Conservation (phyloP, 2,329 filamentous ascomycete genomes). For the Teratosphaeria viscida region DNA sequence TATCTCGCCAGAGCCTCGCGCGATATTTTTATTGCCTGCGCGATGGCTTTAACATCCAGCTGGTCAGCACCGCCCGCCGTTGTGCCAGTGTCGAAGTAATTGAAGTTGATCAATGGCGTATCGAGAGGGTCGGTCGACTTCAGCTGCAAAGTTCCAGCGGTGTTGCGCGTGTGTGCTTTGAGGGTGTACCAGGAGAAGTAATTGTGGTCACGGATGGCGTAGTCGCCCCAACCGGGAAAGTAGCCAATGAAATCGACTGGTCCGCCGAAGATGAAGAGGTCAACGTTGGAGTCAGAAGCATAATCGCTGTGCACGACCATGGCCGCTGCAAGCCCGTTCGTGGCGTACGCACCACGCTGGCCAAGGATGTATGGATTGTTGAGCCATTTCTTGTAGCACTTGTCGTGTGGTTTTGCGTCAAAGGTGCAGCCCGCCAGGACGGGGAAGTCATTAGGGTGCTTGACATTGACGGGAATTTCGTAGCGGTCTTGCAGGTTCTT, state of each 20-base stretch:
- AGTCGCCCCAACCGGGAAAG: conserved; percentile 43
- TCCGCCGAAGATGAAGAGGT: conserved; percentile 46
- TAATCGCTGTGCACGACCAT: conserved; percentile 30
- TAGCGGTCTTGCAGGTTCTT: conserved; percentile 54
- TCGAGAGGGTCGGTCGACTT: conserved; percentile 53
- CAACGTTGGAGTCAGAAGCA: conserved; percentile 35
- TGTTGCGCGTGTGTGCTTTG: conserved; percentile 56
- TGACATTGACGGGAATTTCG: conserved; percentile 41
- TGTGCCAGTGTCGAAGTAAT: conserved; percentile 40
- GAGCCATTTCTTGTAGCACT: conserved; percentile 35
- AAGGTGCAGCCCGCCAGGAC: conserved; percentile 32
- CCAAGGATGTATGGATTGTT: conserved; percentile 25
- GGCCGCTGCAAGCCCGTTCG: conserved; percentile 46
- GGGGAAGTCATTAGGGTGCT: conserved; percentile 27
- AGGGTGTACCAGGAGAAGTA: conserved; percentile 43
- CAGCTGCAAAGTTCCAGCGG: conserved; percentile 50
- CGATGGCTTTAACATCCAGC: conserved; percentile 12
- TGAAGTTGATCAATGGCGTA: conserved; percentile 51
- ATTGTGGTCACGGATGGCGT: conserved; percentile 34
- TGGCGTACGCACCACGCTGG: conserved; percentile 32
- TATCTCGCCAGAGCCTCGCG: conserved; percentile 19
- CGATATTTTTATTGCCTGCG: conserved; percentile 26
- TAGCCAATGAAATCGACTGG: conserved; percentile 46
- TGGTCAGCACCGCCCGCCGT: conserved; percentile 29
- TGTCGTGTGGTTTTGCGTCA: conserved; percentile 21